Base-by-base conservation (phyloP, 345 rosid genomes). In the Dimocarpus longan region DNA sequence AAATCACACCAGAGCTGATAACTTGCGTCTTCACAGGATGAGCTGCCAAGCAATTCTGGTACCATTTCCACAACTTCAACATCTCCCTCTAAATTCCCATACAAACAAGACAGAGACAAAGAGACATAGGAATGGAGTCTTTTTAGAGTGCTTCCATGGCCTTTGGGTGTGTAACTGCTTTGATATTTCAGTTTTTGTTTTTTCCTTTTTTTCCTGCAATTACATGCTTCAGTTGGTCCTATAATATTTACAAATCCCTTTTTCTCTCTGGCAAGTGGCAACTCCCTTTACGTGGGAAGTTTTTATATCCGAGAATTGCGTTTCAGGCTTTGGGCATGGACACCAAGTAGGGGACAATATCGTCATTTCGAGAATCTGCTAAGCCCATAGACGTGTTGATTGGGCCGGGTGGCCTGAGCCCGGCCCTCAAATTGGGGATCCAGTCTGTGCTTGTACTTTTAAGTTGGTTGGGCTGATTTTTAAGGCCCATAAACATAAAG, bases 11-110 rank as follows among this genome's bases (percentile, higher is more conserved):
- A 22, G 98, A 95, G 86, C 97, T 92, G 67, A 95, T 80, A 66
- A 92, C 86, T 82, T 95, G 99, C 63, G 97, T 93, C 89, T 93
- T 92, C 75, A 95, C 78, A 0, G 99, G 96, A 79, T 92, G 93
- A 68, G 84, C 78, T 24, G 88, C 66, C 16, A 95, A 73, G 84
- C 96, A 93, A 68, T 79, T 86, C 80, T 93, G 95, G 84, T 95
- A 93, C 96, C 95, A 95, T 85, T 83, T 89, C 99, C 98, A 95
- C 18, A 90, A 82, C 84, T 87, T 90, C 82, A 82, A 68, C 98
- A 92, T 91, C 59, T 73, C 79, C 59, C 59, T 65, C 59, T 54
- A 54, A 50, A 54, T 54, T 52, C 59, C 65, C 28, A 60, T 60
- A 60, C 65, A 21, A 60, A 21, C 24, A 60, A n/a, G 43, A 57